A percentile compares a stretch with the other conserved stretches of the same genome.
Conservation (phyloP, 208 protist genomes). For the Porcisia deanei region DNA sequence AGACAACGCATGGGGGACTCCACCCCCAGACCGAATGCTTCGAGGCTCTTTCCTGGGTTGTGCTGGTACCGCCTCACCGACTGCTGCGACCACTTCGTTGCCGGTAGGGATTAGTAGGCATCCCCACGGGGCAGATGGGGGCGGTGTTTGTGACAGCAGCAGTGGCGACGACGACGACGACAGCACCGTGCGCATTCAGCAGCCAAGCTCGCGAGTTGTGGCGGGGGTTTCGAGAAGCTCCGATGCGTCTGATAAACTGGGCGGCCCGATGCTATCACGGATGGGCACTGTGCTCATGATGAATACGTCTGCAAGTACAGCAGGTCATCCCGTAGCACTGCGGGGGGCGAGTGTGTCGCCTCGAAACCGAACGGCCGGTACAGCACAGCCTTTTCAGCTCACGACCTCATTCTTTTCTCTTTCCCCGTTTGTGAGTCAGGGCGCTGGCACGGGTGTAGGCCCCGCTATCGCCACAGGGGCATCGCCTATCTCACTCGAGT, state of each 20-base stretch:
- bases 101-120: not conserved
- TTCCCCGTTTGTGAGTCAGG: not conserved
- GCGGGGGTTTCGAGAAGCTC: not conserved
- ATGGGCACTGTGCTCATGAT: not conserved
- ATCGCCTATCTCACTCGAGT: not conserved
- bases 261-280: not conserved
- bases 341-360: not conserved
- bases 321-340: not conserved
- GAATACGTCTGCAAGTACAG: not conserved
- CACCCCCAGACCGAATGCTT: not conserved
- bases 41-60: not conserved
- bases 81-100: not conserved
- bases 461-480: not conserved
- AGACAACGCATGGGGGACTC: not conserved
- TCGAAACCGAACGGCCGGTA: not conserved
- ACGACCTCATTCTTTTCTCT: not conserved
- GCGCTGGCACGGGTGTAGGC: not conserved
- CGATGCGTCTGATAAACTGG: not conserved
- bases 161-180: not conserved
- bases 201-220: not conserved
- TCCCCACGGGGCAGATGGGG: not conserved
- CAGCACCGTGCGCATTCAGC: not conserved
- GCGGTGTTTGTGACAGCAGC: too few species aligned
- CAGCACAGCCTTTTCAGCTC: too few species aligned
- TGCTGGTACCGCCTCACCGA: not conserved